Conservation (phyloP, 2,329 filamentous ascomycete species). For the Fragosphaeria purpurea region DNA sequence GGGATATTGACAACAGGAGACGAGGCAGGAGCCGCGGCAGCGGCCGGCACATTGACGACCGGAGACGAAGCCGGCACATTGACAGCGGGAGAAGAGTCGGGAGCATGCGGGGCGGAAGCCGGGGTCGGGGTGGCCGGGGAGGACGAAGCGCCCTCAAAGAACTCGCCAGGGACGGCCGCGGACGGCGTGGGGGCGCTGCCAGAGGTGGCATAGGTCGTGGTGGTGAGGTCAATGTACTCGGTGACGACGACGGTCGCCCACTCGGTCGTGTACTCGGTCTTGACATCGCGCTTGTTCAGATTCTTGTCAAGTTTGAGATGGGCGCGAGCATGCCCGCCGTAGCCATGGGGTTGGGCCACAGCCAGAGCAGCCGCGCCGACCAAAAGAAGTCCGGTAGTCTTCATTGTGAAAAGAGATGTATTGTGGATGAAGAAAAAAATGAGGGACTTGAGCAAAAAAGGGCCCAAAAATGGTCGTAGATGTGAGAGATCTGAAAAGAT, state of each 20-base stretch:
- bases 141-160: conserved; percentile 20
- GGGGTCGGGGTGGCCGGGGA: background rate
- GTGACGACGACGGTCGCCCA: conserved; percentile 44
- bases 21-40: conserved; percentile 1
- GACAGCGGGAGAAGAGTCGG: background rate
- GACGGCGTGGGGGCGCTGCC: conserved; percentile 15
- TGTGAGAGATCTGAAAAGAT: background rate
- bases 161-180: conserved; percentile 21
- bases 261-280: conserved; percentile 35
- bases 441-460: conserved; percentile 1
- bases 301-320: conserved; percentile 27
- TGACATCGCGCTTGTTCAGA: conserved; percentile 30
- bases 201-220: conserved; percentile 35
- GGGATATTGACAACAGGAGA: conserved; percentile 3
- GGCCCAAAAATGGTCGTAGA: conserved; percentile 1
- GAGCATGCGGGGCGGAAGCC: background rate
- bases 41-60: conserved; percentile 5
- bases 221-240: conserved; percentile 36
- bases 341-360: conserved; percentile 40
- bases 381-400: conserved; percentile 27
- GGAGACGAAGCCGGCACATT: background rate
- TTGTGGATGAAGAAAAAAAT: background rate
- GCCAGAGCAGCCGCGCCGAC: conserved; percentile 32
- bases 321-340: conserved; percentile 24
- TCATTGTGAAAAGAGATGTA: conserved; percentile 25